These are phyloP conservation scores for Chalciporus sp. DNA, from an alignment of 1,284 basidiomycete genomes.

Conservation along the genomic window DNA sequence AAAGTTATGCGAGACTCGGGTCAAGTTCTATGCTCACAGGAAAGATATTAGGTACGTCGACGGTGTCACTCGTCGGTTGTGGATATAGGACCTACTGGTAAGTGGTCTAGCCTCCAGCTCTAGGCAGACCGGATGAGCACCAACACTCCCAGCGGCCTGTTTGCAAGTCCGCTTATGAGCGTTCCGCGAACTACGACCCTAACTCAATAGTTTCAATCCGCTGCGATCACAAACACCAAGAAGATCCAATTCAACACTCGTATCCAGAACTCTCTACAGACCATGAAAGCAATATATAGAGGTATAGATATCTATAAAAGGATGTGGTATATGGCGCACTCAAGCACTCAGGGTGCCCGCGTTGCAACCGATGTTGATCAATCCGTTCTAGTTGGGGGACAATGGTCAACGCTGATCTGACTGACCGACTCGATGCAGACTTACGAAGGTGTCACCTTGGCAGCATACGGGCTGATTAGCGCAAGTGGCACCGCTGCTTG, in stretches of 20 bases:
- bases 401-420: neutral
- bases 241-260: neutral
- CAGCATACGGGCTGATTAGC: conserved; percentile 19
- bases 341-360: conserved; percentile 7
- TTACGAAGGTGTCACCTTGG: conserved; percentile 7
- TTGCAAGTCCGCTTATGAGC: too few species aligned
- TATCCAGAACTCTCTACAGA: neutral
- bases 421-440: neutral
- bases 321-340: neutral
- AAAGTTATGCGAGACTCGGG: neutral
- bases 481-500: neutral
- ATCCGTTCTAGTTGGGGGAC: conserved; percentile 3
- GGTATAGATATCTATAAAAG: neutral
- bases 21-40: too few species aligned
- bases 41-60: too few species aligned
- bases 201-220: neutral
- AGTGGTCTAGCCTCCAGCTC: too few species aligned
- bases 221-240: neutral
- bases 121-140: too few species aligned
- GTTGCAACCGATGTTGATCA: conserved; percentile 18
- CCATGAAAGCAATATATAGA: neutral
- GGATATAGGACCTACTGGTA: too few species aligned
- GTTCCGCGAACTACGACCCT: too few species aligned
- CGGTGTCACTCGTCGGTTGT: too few species aligned
- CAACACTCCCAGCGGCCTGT: too few species aligned